Evolutionary conservation across 805 yeast species (phyloP).

Genomic region (Zygotorulaspora sp.): DNA sequence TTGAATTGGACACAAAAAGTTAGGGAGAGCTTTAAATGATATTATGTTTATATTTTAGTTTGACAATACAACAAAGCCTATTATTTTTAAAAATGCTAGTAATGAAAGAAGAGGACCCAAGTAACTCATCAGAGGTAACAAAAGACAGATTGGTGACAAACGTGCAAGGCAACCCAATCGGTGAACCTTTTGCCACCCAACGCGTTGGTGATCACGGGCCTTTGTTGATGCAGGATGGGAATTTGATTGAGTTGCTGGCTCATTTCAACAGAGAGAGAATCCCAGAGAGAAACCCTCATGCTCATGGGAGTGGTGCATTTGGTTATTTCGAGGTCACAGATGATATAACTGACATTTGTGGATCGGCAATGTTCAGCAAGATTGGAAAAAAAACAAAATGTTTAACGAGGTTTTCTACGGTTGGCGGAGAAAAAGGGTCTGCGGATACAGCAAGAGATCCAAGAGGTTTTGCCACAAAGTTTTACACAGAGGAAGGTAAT

Average conservation of each 20-base stretch:
- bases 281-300: slow-evolving; percentile 91
- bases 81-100: neutral
- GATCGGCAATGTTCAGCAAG: slow-evolving; percentile 62
- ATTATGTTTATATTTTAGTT: too few relatives aligned
- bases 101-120: slow-evolving; percentile 18
- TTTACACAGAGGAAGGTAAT: slow-evolving; percentile 64
- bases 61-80: too few relatives aligned
- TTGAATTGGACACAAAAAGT: too few relatives aligned
- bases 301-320: slow-evolving; percentile 89
- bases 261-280: slow-evolving; percentile 88
- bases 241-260: slow-evolving; percentile 72
- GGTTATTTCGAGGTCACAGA: slow-evolving; percentile 86
- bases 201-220: slow-evolving; percentile 76
- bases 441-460: slow-evolving; percentile 68
- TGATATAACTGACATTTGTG: slow-evolving; percentile 68
- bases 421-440: slow-evolving; percentile 65
- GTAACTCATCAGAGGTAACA: slow-evolving; percentile 30
- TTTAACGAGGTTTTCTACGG: slow-evolving; percentile 68
- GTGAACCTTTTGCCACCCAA: slow-evolving; percentile 72
- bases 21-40: too few relatives aligned
- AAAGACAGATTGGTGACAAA: slow-evolving; percentile 57
- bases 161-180: slow-evolving; percentile 71
- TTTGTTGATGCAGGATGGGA: slow-evolving; percentile 73
- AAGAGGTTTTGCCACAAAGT: slow-evolving; percentile 63
- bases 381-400: slow-evolving; percentile 78